A percentile compares a stretch with the other conserved stretches of the same genome.
phyloP scores from a whole-genome alignment of 176 grass and related monocot species.

The Carex myosuroides region DNA sequence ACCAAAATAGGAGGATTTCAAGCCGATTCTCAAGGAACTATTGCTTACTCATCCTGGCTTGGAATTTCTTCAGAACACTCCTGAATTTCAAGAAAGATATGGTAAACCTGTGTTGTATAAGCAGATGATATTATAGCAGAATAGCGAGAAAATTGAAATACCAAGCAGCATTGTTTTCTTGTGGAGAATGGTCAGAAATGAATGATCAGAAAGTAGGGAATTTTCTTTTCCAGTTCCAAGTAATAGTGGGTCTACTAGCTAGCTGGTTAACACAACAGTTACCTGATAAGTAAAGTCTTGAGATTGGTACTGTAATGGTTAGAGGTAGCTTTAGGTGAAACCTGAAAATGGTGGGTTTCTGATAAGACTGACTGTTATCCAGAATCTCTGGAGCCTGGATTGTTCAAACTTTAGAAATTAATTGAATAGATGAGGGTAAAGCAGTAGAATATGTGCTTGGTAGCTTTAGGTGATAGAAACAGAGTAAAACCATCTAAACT shows the following conservation, averaged over 20 bases:
- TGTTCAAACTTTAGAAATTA: not conserved
- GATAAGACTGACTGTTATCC: not conserved
- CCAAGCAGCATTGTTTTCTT: not conserved
- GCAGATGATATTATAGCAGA: not conserved
- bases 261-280: not conserved
- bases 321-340: not conserved
- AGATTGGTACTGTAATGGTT: not conserved
- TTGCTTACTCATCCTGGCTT: slow-evolving; percentile 84
- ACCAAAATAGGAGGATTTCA: slow-evolving; percentile 76
- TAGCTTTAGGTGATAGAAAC: not conserved
- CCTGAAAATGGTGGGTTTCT: not conserved
- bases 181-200: not conserved
- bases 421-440: not conserved
- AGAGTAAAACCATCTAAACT: not conserved
- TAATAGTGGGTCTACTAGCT: not conserved
- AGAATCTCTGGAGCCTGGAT: not conserved
- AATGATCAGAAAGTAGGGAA: not conserved
- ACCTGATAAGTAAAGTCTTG: not conserved
- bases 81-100: slow-evolving; percentile 99
- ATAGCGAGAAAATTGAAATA: slow-evolving; percentile 4
- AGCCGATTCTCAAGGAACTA: slow-evolving; percentile 81
- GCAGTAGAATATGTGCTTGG: not conserved
- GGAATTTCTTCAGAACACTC: slow-evolving; percentile 91
- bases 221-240: not conserved
- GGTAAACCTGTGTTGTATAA: slow-evolving; percentile 27